Evolutionary conservation across 2,329 filamentous ascomycete genomes (phyloP).

Genomic region (Berkeleyomyces rouxiae): DNA sequence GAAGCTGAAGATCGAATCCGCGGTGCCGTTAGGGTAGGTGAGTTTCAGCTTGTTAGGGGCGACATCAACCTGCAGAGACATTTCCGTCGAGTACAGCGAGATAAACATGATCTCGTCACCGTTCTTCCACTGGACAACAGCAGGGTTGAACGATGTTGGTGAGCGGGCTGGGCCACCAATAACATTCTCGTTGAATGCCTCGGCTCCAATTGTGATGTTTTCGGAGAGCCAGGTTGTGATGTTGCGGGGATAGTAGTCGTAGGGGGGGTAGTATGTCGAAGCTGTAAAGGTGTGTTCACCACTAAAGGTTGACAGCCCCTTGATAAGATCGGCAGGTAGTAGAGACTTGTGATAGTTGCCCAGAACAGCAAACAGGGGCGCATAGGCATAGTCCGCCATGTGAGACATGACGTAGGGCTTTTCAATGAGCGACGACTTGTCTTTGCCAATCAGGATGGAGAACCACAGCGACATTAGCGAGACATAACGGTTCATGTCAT

Average conservation of each 20-base stretch:
- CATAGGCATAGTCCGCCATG: slow-evolving; percentile 40
- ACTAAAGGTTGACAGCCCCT: slow-evolving; percentile 29
- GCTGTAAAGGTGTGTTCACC: slow-evolving; percentile 36
- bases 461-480: slow-evolving; percentile 39
- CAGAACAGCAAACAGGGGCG: slow-evolving; percentile 38
- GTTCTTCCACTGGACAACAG: slow-evolving; percentile 41
- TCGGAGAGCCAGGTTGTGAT: slow-evolving; percentile 41
- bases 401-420: slow-evolving; percentile 40
- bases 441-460: slow-evolving; percentile 39
- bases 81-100: slow-evolving; percentile 25
- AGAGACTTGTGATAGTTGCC: slow-evolving; percentile 32
- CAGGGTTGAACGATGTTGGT: slow-evolving; percentile 38
- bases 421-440: slow-evolving; percentile 22
- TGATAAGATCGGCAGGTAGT: slow-evolving; percentile 25
- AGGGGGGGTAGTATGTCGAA: slow-evolving; percentile 40
- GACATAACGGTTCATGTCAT: slow-evolving; percentile 45
- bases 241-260: slow-evolving; percentile 38
- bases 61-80: slow-evolving; percentile 25
- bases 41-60: slow-evolving; percentile 28
- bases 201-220: slow-evolving; percentile 42
- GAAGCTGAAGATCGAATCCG: slow-evolving; percentile 32
- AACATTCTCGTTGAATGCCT: slow-evolving; percentile 38
- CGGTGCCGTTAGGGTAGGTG: slow-evolving; percentile 36
- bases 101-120: slow-evolving; percentile 21
- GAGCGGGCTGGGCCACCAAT: slow-evolving; percentile 38